Evolutionary conservation across 176 grass and related monocot genomes (phyloP), one percentile per base, ranked within the genome.

Genomic region (Zea luxurians): DNA sequence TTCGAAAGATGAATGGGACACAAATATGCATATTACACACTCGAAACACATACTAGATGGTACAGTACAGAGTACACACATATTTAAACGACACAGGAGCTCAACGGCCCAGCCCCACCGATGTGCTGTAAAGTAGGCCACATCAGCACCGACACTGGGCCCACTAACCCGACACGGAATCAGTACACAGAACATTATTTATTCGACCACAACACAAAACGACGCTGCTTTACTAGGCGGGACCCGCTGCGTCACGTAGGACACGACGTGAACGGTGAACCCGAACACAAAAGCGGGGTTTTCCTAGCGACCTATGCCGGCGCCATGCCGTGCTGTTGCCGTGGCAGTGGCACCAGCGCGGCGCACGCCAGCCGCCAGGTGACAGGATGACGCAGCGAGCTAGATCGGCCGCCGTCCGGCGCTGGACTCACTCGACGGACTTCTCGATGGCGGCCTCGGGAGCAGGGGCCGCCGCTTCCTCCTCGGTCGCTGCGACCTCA

Each of bases 391-490:
- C 11, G 27, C 1, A 11, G 5, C 16, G 47, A 27, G 27, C 27
- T 27, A 27, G 27, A 27, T 27, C 27, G 27, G 27, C 27, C 27
- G 27, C 45, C 27, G 8, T 13, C 71, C 37, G 4, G 12, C 20
- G 2, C 9, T 27, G 18, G 7, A 3, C 16, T 83, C 73, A 77
- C 73, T 83, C 73, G 27, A 75, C 71, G 20, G 64, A 13, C 64
- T 83, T 77, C 10, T 27, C 27, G 27, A 10, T 45, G 58, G 69
- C 16, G 5, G 43, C 17, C 53, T 77, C 81, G 6, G 71, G 4
- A 4, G 80, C 70, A 44, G 64, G 37, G 10, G 47, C 61, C 11
- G 74, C 42, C 16, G 1, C 36, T 3, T 78, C 7, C 74, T 64
- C 60, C 58, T 63, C 43, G 8, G 13, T 7, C 11, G 41, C 17